These are phyloP conservation scores for Mycena rebaudengoi DNA, from an alignment of 768 basidiomycete genomes.

Conservation along the genomic window DNA sequence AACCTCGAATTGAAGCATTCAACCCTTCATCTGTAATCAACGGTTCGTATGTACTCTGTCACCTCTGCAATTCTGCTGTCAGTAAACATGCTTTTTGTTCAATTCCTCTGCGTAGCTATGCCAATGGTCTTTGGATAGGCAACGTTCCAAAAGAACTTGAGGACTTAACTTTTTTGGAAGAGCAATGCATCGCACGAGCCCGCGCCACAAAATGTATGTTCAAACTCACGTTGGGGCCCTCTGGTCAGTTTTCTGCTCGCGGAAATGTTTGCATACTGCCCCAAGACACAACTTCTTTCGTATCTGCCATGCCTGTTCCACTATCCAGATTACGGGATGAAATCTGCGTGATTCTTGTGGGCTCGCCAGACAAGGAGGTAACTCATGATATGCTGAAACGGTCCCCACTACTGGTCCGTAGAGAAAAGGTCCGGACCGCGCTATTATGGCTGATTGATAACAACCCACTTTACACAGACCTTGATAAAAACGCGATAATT, in stretches of 20 bases:
- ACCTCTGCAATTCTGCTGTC: constrained; percentile 4
- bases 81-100: neutral
- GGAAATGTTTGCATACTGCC: too few relatives aligned
- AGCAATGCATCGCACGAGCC: constrained; percentile 27
- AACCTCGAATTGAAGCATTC: constrained; percentile 7
- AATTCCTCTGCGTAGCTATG: constrained; percentile 28
- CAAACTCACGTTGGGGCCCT: too few relatives aligned
- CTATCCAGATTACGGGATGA: neutral
- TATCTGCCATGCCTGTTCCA: neutral
- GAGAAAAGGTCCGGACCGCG: neutral
- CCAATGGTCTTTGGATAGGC: constrained; percentile 30
- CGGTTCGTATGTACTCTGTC: constrained; percentile 2
- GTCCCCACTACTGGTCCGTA: neutral
- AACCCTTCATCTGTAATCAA: neutral
- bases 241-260: too few relatives aligned
- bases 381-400: neutral
- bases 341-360: neutral
- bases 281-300: neutral
- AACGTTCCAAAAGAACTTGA: constrained; percentile 16
- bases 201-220: constrained; percentile 26
- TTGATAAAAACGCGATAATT: neutral
- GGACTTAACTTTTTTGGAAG: constrained; percentile 25
- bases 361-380: neutral
- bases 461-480: neutral
- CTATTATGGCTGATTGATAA: neutral